Conservation (phyloP, 1,284 basidiomycete species). For the Athelia sp. region DNA sequence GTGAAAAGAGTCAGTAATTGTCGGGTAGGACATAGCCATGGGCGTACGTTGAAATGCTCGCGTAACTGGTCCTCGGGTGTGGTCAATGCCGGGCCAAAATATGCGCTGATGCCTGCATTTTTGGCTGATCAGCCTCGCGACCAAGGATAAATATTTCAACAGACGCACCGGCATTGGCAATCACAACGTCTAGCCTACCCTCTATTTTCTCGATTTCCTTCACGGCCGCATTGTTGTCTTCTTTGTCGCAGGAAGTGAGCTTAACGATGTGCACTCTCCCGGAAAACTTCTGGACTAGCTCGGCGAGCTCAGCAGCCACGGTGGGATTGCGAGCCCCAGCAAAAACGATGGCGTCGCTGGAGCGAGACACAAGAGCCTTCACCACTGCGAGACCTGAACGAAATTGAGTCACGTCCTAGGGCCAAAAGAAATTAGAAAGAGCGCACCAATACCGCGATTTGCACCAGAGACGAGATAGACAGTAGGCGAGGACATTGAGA, state of each 20-base stretch:
- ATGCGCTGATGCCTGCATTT: neutral
- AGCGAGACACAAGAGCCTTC: neutral
- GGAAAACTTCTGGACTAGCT: neutral
- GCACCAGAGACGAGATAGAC: constrained; percentile 3
- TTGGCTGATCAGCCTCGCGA: neutral
- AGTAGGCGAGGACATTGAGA: no score
- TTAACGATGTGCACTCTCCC: constrained; percentile 2
- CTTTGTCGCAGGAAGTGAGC: neutral
- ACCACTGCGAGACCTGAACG: neutral
- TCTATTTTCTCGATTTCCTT: neutral
- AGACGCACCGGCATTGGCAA: neutral
- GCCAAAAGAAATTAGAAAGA: no score
- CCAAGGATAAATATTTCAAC: neutral
- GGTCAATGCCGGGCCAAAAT: no score
- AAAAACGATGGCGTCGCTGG: neutral
- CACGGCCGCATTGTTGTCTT: neutral
- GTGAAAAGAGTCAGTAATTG: neutral
- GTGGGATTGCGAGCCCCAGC: neutral
- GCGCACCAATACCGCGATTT: constrained; percentile 2
- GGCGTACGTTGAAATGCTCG: neutral
- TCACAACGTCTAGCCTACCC: no score
- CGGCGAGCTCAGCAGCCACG: neutral
- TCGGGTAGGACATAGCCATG: neutral
- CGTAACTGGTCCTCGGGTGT: neutral
- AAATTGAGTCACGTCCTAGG: neutral